Conservation (phyloP, 2,329 filamentous ascomycete genomes). For the Penicillium rolfsii region DNA sequence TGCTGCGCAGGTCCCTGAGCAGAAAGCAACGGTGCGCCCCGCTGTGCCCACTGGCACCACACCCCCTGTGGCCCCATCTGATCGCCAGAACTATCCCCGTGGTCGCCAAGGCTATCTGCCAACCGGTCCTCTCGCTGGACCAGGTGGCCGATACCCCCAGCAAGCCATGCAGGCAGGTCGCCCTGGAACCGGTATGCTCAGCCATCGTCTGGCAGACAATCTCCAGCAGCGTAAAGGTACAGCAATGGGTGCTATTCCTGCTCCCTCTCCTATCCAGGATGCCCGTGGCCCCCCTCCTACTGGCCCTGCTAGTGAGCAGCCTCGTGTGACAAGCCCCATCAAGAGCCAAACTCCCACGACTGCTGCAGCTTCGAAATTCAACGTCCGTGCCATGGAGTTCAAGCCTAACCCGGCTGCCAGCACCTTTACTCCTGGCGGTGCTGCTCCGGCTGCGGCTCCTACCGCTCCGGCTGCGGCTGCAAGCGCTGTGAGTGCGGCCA, state of each 20-base stretch:
- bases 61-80: constrained; percentile 44
- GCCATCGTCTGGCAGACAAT: constrained; percentile 56
- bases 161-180: constrained; percentile 50
- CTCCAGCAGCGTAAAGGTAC: constrained; percentile 56
- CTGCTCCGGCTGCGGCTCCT: constrained; percentile 67
- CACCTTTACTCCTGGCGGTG: constrained; percentile 74
- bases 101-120: constrained; percentile 52
- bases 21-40: constrained; percentile 56
- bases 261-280: constrained; percentile 64
- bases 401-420: constrained; percentile 80
- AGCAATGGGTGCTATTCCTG: constrained; percentile 49
- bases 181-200: constrained; percentile 50
- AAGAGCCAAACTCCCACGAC: constrained; percentile 59
- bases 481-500: constrained; percentile 65
- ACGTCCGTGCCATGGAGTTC: constrained; percentile 73
- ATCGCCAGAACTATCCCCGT: constrained; percentile 54
- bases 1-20: constrained; percentile 49
- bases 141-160: constrained; percentile 45
- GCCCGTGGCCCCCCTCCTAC: constrained; percentile 73
- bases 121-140: constrained; percentile 51
- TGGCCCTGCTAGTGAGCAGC: constrained; percentile 67
- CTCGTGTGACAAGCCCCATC: constrained; percentile 46
- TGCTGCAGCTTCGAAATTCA: constrained; percentile 58
- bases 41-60: constrained; percentile 48
- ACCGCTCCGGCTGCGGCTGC: constrained; percentile 59